Base-by-base conservation (phyloP, 768 basidiomycete species). In the Podaxis sp. region DNA sequence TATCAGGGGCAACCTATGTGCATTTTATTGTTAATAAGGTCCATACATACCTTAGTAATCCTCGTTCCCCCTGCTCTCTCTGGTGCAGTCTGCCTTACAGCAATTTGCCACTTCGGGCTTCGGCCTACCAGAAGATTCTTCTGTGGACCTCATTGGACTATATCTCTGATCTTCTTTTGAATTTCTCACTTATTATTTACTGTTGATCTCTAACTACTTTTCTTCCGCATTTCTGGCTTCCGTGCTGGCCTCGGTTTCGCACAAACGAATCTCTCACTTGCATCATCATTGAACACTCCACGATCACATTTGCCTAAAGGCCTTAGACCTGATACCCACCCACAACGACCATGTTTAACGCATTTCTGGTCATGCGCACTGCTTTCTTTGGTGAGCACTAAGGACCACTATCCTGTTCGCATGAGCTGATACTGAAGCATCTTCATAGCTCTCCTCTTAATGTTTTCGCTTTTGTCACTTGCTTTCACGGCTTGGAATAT, bases 401-500 rank as follows among this genome's bases (percentile, higher is more conserved):
- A 5, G 7, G 14, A 47, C 27, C 18, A 18, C 44, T 1, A 27
- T 48, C 36, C 44, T 37, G 25, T 21, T 16, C 38, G 16, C 21
- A 47, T 35, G 13, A 4, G 5, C 50, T 56, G n/a, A 50, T 2
- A 58, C 44, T 46, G n/a, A 62, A 40, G 36, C 38, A 32, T 48
- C 27, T 38, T 27, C 58, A 1, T 65, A 82, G 81, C 76, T 61
- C 74, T 86, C 47, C 73, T 86, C 40, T 64, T 74, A 9, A 82
- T 80, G 64, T 70, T 86, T 46, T 83, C 79, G 64, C 61, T 84
- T 48, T 74, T 89, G 51, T 68, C 78, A 5, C 67, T 87, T 44
- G 76, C 80, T 23, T 86, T 87, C 63, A 78, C 85, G 5, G 76
- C 79, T 40, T 88, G 85, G 86, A 84, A 84, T 66, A 69, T 85